Percentiles rank a stretch among this genome's conserved stretches.
Evolutionary conservation across 1,139 yeast species (phyloP).

Genomic region (Zhuliangozyma blackwelliae): DNA sequence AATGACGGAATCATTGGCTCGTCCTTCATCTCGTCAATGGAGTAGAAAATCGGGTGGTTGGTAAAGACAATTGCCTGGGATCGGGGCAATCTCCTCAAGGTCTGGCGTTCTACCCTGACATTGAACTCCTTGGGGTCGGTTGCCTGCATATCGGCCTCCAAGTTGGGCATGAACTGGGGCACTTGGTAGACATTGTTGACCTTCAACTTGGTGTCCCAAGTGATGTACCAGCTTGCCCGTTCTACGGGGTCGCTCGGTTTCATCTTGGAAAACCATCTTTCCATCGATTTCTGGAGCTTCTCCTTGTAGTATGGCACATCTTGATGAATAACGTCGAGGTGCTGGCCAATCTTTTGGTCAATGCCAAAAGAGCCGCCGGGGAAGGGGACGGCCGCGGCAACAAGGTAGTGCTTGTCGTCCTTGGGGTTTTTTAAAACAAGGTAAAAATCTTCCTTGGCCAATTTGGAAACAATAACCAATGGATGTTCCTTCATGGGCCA

Average conservation of each 20-base stretch:
- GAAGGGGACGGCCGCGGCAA: conserved; percentile 74
- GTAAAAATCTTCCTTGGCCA: conserved; percentile 75
- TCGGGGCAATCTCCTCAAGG: conserved; percentile 46
- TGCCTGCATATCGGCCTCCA: conserved; percentile 28
- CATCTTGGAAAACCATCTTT: conserved; percentile 64
- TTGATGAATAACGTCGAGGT: conserved; percentile 59
- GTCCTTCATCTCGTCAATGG: conserved; percentile 72
- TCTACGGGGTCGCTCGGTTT: conserved; percentile 60
- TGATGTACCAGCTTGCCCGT: conserved; percentile 72
- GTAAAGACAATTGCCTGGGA: conserved; percentile 50
- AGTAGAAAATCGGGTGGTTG: conserved; percentile 67
- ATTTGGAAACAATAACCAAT: conserved; percentile 54
- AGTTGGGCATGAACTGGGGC: conserved; percentile 25
- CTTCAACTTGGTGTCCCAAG: conserved; percentile 65
- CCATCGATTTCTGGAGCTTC: conserved; percentile 68
- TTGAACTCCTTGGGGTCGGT: conserved; percentile 44
- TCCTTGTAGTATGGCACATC: conserved; percentile 71
- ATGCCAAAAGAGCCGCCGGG: conserved; percentile 76
- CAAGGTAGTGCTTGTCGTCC: conserved; percentile 60
- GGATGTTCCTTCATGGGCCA: conserved; percentile 62
- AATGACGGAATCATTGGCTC: conserved; percentile 72
- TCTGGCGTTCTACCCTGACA: conserved; percentile 57
- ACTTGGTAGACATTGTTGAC: conserved; percentile 53
- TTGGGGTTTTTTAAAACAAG: conserved; percentile 49
- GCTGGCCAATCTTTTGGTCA: conserved; percentile 53